These are phyloP conservation scores for Clavaria fumosa DNA, from an alignment of 768 basidiomycete species.

Conservation along the genomic window DNA sequence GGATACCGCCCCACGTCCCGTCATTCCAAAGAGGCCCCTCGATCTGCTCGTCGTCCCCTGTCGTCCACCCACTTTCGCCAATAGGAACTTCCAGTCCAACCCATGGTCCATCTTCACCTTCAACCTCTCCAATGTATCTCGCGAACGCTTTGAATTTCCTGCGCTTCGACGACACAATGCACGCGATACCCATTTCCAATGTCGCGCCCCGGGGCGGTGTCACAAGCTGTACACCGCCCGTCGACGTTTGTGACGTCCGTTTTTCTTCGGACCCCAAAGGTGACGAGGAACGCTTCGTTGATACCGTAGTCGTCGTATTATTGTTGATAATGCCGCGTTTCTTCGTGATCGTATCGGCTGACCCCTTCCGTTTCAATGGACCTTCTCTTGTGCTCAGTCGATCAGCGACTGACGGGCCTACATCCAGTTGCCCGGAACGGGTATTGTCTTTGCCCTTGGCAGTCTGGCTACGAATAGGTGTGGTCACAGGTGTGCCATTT, in stretches of 20 bases:
- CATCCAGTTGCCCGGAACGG: slow-evolving; percentile 18
- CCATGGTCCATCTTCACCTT: slow-evolving; percentile 73
- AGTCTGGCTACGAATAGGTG: background rate
- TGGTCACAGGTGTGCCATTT: background rate
- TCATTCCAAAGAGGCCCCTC: slow-evolving; percentile 77
- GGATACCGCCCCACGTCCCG: slow-evolving; percentile 65
- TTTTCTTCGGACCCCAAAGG: too few species aligned
- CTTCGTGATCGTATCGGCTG: slow-evolving; percentile 30
- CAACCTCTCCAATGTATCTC: slow-evolving; percentile 76
- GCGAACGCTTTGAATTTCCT: slow-evolving; percentile 79
- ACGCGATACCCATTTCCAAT: slow-evolving; percentile 78
- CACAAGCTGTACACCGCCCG: slow-evolving; percentile 9
- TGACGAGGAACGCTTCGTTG: too few species aligned
- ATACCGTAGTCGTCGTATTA: too few species aligned
- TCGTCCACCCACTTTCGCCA: slow-evolving; percentile 34
- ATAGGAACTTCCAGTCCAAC: slow-evolving; percentile 84
- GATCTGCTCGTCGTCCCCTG: slow-evolving; percentile 16
- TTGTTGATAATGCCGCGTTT: too few species aligned
- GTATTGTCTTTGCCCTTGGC: slow-evolving; percentile 30
- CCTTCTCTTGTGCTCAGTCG: slow-evolving; percentile 22
- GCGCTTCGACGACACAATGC: slow-evolving; percentile 73
- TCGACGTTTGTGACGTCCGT: background rate
- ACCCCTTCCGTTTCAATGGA: slow-evolving; percentile 23
- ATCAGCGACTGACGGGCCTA: slow-evolving; percentile 24
- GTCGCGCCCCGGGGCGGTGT: slow-evolving; percentile 43